A percentile compares a stretch with the other conserved stretches of the same genome.
Evolutionary conservation across 495 filamentous ascomycete genomes (phyloP).

Genomic region (Penicillium psychrofluorescens): DNA sequence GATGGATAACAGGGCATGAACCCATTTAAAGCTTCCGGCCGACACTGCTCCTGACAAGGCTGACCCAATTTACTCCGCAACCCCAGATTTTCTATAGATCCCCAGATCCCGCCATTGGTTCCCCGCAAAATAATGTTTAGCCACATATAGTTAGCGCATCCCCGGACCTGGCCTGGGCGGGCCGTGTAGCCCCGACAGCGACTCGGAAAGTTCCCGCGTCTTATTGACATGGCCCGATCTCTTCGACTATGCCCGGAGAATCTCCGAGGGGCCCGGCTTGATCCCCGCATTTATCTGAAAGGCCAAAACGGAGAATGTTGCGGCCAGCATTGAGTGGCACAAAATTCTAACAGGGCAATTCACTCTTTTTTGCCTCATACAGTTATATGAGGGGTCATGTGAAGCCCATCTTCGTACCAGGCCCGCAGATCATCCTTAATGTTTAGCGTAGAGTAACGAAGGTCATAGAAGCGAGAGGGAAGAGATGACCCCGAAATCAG

Average conservation of each 20-base stretch:
- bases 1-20: neutral
- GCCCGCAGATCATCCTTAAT: neutral
- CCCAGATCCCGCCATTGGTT: neutral
- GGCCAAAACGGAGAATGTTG: too few species aligned
- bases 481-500: conserved; percentile 1
- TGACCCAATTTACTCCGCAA: neutral
- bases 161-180: neutral
- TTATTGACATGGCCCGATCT: too few species aligned
- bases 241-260: too few species aligned
- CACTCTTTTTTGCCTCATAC: neutral
- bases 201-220: neutral
- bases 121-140: neutral
- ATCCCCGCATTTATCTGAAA: too few species aligned
- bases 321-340: too few species aligned
- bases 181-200: neutral
- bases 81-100: neutral
- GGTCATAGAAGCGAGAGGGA: conserved; percentile 3
- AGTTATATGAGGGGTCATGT: neutral
- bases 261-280: too few species aligned
- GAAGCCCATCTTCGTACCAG: neutral
- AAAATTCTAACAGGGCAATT: neutral
- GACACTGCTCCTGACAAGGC: neutral
- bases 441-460: conserved; percentile 1
- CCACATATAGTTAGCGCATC: neutral
- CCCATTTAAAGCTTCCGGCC: neutral